Conservation (phyloP, 2,329 filamentous ascomycete species). For the Camillea tinctor region DNA sequence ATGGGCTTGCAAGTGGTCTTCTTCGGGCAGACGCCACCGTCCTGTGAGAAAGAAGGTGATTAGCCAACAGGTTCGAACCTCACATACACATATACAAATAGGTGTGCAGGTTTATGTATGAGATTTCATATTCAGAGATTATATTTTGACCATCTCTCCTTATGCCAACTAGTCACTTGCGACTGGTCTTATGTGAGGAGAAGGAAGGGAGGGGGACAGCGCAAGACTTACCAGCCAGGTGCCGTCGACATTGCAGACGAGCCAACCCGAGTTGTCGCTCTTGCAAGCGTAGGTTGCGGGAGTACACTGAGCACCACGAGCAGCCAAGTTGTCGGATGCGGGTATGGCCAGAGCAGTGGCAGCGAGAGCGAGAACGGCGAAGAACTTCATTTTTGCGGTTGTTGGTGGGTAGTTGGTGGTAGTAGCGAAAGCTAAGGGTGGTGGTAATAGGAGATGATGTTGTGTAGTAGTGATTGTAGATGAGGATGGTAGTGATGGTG, state of each 20-base stretch:
- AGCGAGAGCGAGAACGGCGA: constrained; percentile 22
- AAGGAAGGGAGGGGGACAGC: not conserved
- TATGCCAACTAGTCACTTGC: not conserved
- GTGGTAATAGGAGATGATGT: not conserved
- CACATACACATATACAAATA: not conserved
- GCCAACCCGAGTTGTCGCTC: constrained; percentile 27
- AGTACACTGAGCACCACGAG: constrained; percentile 16
- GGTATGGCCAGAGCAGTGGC: constrained; percentile 16
- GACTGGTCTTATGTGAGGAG: too few species aligned
- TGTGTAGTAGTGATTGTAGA: not conserved
- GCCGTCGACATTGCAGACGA: constrained; percentile 31
- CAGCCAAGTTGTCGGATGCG: not conserved
- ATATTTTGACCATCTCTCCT: too few species aligned
- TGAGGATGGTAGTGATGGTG: not conserved
- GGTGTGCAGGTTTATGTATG: too few species aligned
- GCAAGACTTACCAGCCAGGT: constrained; percentile 24
- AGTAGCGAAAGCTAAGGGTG: not conserved
- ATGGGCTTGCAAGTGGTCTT: constrained; percentile 26
- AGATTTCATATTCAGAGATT: too few species aligned
- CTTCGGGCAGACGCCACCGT: constrained; percentile 25
- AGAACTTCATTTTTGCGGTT: constrained; percentile 27
- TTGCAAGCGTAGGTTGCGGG: constrained; percentile 30
- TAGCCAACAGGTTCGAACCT: too few species aligned
- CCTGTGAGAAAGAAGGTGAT: constrained; percentile 14
- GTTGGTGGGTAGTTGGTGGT: not conserved